Evolutionary conservation across 306 rosid species (phyloP), one percentile per base, ranked within the genome.

Genomic region (Dryas octopetala): DNA sequence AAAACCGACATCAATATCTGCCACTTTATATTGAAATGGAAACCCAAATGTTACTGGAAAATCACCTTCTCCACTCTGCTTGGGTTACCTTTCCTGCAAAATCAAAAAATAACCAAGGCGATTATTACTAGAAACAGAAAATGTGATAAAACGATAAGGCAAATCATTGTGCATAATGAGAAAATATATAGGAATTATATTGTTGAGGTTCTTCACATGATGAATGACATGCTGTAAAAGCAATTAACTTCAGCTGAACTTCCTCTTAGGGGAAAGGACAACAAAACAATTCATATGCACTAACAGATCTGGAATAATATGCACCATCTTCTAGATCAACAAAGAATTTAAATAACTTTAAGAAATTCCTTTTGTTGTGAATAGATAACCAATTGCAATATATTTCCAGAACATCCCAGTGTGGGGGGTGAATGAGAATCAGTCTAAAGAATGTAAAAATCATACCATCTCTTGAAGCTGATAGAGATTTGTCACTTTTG

Each of bases 61-160:
- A 58, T 89, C 74, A 96, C 86, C 98, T 86, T 85, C 80, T 92
- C 99, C 99, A 96, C 79, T 92, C 99, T 11, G 91, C 91, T 83
- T 92, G 99, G 81, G 77, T 57, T 83, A 81, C 90, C 89, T 89
- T 92, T 48, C 86, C 99, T 96, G 85, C 89, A 84, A 84, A 63
- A 81, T 65, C 73, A 79, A 79, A 72, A 26, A 40, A 70, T 76
- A 8, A 54, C 49, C 48, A 14, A 58, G 60, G 43, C 17, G 49
- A 48, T 11, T 45, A 54, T 45, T 62, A 80, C 70, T 2, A 81
- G 48, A 66, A 59, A 48, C 5, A 23, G 26, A 57, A 55, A 2
- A 11, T 40, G 16, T 52, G 9, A 1, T 28, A 2, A 1, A 48
- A 6, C 7, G 2, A 19, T 17, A 71, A 53, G 60, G 57, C 16